phyloP scores from a whole-genome alignment of 129 eudicot species.

The Flaveria bidentis region DNA sequence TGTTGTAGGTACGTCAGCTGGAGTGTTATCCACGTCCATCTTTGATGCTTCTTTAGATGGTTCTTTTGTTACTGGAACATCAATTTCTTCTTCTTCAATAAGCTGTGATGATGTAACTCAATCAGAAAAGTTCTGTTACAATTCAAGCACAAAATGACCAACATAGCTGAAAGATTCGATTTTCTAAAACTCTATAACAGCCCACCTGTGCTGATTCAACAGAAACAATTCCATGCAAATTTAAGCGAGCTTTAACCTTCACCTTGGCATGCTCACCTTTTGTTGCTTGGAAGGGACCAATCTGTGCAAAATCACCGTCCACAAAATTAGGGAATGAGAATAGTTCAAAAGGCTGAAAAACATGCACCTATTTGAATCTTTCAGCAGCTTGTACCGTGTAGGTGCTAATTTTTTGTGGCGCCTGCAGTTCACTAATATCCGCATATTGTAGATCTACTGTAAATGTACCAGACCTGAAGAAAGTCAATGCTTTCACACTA shows the following conservation, averaged over 20 bases:
- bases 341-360: background rate
- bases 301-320: constrained; percentile 41
- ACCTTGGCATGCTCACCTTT: constrained; percentile 78
- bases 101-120: constrained; percentile 46
- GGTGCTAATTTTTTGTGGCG: constrained; percentile 79
- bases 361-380: no score
- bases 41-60: constrained; percentile 31
- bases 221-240: constrained; percentile 79
- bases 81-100: constrained; percentile 82
- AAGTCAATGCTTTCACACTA: constrained; percentile 78
- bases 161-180: background rate
- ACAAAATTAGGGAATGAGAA: background rate
- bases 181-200: background rate
- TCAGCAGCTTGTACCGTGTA: constrained; percentile 58
- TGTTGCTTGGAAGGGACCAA: constrained; percentile 85
- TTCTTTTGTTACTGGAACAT: constrained; percentile 70
- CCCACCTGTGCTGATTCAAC: constrained; percentile 88
- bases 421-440: constrained; percentile 75
- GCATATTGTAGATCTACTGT: constrained; percentile 80
- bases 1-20: constrained; percentile 42
- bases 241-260: constrained; percentile 77
- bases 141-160: constrained; percentile 34
- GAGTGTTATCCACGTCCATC: constrained; percentile 76
- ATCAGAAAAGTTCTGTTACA: background rate
- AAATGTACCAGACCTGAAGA: constrained; percentile 72